Evolutionary conservation across 768 basidiomycete genomes (phyloP), one percentile per base, ranked within the genome.

Genomic region (Leccinellum luteum): DNA sequence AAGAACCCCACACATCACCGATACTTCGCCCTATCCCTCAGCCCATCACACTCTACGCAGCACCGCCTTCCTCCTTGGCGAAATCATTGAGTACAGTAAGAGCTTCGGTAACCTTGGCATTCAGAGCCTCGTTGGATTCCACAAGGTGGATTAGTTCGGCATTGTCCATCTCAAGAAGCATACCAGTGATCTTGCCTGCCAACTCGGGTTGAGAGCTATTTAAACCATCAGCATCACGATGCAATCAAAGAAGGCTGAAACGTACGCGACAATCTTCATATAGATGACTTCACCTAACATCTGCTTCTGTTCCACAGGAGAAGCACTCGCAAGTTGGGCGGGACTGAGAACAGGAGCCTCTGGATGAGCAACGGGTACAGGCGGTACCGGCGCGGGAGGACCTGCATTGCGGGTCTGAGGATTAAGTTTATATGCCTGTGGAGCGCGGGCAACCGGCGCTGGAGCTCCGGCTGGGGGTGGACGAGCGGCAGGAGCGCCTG

Each of bases 141-240:
- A 98, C 76, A 51, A 99, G 84, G 76, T 92, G 88, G 28, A 98
- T 77, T 51, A 99, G 81, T 76, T 98, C 97, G 49, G 81, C 70
- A 77, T 96, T 96, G 74, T 98, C 95, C 96, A 99, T 98, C 85
- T 99, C 95, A 62, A 98, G 85, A 69, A 98, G 80, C 95, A 98
- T 98, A 55, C 94, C 95, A 45, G 95, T 98, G 74, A 98, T 97
- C 83, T 98, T 98, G 60, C 97, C 97, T 63, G 97, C 94, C 70
- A 97, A 79, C 21, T 96, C 95, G 57, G 94, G 92, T 67, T 98
- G 88, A 56, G 86, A 72, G 23, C 88, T 92, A 70, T 48, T 58
- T 55, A 23, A 55, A 53, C 47, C 64, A 48, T 57, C 25, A 54
- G 59, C 7, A 55, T 34, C 48, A 48, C 19, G 17, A n/a, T 60